phyloP scores from a whole-genome alignment of 768 basidiomycete species.

The Mycena venus region DNA sequence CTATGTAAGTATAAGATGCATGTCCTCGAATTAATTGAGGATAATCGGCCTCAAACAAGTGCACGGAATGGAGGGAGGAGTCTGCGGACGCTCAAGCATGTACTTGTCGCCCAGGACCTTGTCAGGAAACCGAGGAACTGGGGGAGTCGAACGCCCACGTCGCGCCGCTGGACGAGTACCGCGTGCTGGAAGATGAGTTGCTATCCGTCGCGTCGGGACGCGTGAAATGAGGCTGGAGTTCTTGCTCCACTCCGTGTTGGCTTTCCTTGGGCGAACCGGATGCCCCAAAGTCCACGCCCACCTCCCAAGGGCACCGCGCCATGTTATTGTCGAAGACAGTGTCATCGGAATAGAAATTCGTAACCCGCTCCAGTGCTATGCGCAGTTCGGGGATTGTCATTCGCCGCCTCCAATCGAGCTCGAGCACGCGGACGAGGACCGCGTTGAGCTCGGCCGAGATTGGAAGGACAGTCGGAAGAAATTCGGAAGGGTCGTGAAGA shows the following conservation, averaged over 20 bases:
- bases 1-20: too few species aligned
- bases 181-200: constrained; percentile 39
- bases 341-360: constrained; percentile 79
- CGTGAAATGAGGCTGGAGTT: constrained; percentile 47
- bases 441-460: constrained; percentile 82
- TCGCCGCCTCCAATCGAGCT: constrained; percentile 73
- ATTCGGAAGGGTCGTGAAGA: constrained; percentile 78
- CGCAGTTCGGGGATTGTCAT: constrained; percentile 69
- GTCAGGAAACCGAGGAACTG: constrained; percentile 59
- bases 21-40: too few species aligned
- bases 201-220: constrained; percentile 8
- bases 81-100: constrained; percentile 60
- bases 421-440: constrained; percentile 80
- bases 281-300: constrained; percentile 65
- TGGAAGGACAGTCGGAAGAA: constrained; percentile 89
- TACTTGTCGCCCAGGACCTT: constrained; percentile 51
- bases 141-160: constrained; percentile 70
- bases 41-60: too few species aligned
- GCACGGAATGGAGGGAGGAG: constrained; percentile 65
- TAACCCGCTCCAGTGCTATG: constrained; percentile 65
- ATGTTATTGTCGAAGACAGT: constrained; percentile 86
- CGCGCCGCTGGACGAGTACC: constrained; percentile 61
- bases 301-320: constrained; percentile 85
- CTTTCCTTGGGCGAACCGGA: constrained; percentile 42
- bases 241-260: constrained; percentile 54